phyloP scores from a whole-genome alignment of 2,329 filamentous ascomycete species.

The Diaporthe velutina region DNA sequence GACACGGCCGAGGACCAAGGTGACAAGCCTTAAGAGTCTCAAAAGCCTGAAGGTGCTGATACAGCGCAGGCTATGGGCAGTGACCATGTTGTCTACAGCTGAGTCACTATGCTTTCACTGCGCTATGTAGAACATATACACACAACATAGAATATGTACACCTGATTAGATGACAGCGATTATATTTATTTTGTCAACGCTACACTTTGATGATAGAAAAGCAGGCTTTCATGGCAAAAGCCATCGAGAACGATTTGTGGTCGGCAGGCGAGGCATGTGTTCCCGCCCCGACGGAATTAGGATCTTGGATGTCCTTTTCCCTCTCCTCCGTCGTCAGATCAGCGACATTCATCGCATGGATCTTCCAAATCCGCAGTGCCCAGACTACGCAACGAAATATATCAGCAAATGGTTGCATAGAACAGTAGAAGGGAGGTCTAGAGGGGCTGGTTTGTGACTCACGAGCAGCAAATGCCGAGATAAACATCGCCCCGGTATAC shows the following conservation, averaged over 20 bases:
- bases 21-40: not conserved
- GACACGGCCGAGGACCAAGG: not conserved
- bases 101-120: not conserved
- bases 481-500: slow-evolving; percentile 72
- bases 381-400: slow-evolving; percentile 47
- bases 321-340: slow-evolving; percentile 46
- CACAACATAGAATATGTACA: slow-evolving; percentile 23
- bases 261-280: not conserved
- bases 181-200: no score
- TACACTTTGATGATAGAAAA: slow-evolving; percentile 39
- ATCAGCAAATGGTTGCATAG: not conserved
- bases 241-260: slow-evolving; percentile 15
- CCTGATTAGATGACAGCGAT: not conserved
- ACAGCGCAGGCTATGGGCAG: not conserved
- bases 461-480: slow-evolving; percentile 64
- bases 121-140: slow-evolving; percentile 4
- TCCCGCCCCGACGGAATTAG: slow-evolving; percentile 41
- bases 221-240: slow-evolving; percentile 35
- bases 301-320: slow-evolving; percentile 46
- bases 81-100: slow-evolving; percentile 12
- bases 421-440: not conserved
- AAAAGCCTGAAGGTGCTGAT: not conserved
- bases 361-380: slow-evolving; percentile 58
- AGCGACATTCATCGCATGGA: slow-evolving; percentile 53
- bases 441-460: slow-evolving; percentile 38